Evolutionary conservation across 345 rosid species (phyloP), one percentile per base, ranked within the genome.

Genomic region (Cardamine occulta): DNA sequence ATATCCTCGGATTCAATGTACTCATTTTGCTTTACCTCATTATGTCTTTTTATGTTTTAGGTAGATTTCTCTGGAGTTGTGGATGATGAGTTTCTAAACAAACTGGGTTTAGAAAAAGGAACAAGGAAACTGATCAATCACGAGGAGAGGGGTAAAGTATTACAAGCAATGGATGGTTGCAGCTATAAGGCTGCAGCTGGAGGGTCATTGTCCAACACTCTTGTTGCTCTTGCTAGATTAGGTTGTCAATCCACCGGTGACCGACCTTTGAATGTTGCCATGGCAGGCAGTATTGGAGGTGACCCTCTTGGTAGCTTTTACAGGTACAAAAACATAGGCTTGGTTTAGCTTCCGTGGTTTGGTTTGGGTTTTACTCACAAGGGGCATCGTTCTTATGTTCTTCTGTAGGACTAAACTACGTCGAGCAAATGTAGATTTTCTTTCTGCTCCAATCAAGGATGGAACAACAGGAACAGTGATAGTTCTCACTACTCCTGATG

Each of bases 151-250:
- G 98, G 98, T 72, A 82, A 80, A 77, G 88, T 91, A 35, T 81
- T 94, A 85, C 91, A 76, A 72, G 98, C 97, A 26, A 91, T 94
- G 98, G 98, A 94, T 80, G 98, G 98, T 72, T 90, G 98, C 82
- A 90, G 89, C 85, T 94, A 91, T 72, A 94, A 94, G 85, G 98
- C 97, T 2, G 98, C 97, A 52, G 97, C 96, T 64, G 98, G 98
- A 62, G 98, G 98, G 19, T 94, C 98, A 74, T 92, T 94, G 77
- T 94, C 98, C 23, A 94, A 90, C 70, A 94, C 85, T 51, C 83
- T 94, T 7, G 98, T 91, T 57, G 96, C 98, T 35, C 77, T 94
- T 40, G 95, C 98, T 9, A 88, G 97, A 83, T 88, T 94, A 53
- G 91, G 97, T 59, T 66, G 77, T 68, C 83, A 78, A 69, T 83